Base-by-base conservation (phyloP, 1,284 basidiomycete genomes). In the Phylloporus sp. region DNA sequence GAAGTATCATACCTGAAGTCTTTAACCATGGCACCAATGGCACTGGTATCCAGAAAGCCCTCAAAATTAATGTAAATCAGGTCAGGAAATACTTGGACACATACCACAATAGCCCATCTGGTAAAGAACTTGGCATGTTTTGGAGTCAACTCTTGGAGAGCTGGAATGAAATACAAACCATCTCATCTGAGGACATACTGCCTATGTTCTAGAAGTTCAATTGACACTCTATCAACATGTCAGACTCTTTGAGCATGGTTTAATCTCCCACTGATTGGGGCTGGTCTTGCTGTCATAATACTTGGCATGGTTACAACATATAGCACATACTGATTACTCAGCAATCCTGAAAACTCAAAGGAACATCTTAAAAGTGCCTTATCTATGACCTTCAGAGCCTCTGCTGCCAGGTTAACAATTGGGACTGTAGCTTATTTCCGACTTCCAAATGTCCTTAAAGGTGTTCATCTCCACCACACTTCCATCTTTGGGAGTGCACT, bases 211-310 rank as follows among this genome's bases (percentile, higher is more conserved):
- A 84, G 64, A 81, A 81, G 32, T 96, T 91, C 75, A 89, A 87
- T 32, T 86, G 91, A 41, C 79, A 85, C 17, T 90, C 85, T 98
- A 45, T 82, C 84, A 1, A 86, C 87, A 4, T 96, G 97, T 72
- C 90, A 96, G 11, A 82, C 87, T 29, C 89, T 98, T 63, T 99
- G 98, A 98, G 97, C 98, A 0, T 94, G 94, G 75, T 99, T 99
- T 83, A 94, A 96, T 70, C 83, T 92, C 5, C 75, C 86, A 0
- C 84, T 94, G 17, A 99, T 99, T 84, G 79, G 80, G 5, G 81
- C 92, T 27, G 97, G 91, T 1, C 78, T 93, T 27, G 74, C 79
- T 0, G 80, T 91, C 11, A 80, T 94, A 62, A 79, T 78, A 3
- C 73, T 87, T 29, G 81, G 86, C 27, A 75, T 87, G 0, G 64